phyloP scores from a whole-genome alignment of 2,329 filamentous ascomycete genomes.

The Cladophialophora psammophila region DNA sequence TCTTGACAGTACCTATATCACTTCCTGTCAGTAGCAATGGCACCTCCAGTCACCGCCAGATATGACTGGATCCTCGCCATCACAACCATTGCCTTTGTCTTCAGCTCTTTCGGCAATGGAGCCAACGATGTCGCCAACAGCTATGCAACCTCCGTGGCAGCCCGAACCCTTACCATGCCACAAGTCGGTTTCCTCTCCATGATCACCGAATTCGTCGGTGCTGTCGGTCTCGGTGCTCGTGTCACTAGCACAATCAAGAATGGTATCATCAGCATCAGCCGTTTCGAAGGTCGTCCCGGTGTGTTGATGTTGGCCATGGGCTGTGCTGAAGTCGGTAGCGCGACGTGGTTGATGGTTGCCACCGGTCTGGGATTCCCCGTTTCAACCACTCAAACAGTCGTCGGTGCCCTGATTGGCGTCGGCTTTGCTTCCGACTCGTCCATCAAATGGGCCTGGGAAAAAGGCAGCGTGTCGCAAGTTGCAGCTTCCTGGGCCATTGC shows the following conservation, averaged over 20 bases:
- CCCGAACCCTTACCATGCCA: conserved; percentile 60
- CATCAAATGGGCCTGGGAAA: conserved; percentile 53
- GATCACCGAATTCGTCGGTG: conserved; percentile 60
- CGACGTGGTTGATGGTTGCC: conserved; percentile 49
- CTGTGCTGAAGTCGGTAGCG: conserved; percentile 48
- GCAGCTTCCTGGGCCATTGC: conserved; percentile 60
- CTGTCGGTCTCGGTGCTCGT: conserved; percentile 59
- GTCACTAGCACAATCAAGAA: conserved; percentile 55
- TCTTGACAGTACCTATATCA: too few relatives aligned
- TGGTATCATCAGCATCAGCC: conserved; percentile 51
- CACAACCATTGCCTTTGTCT: conserved; percentile 49
- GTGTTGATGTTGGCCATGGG: conserved; percentile 52
- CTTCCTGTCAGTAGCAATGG: conserved; percentile 8
- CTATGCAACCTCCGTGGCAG: conserved; percentile 62
- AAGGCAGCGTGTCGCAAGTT: conserved; percentile 56
- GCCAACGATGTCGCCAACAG: conserved; percentile 63
- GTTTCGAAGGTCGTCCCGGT: conserved; percentile 47
- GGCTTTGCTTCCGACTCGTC: conserved; percentile 45
- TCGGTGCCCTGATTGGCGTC: conserved; percentile 48
- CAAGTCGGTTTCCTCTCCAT: conserved; percentile 60
- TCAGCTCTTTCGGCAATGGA: conserved; percentile 49
- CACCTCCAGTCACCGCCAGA: conserved; percentile 29
- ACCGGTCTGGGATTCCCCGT: conserved; percentile 50
- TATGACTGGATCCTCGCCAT: conserved; percentile 54
- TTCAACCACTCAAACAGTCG: conserved; percentile 52